Conservation (phyloP, 116 monocot genomes). For the Posidonia oceanica region DNA sequence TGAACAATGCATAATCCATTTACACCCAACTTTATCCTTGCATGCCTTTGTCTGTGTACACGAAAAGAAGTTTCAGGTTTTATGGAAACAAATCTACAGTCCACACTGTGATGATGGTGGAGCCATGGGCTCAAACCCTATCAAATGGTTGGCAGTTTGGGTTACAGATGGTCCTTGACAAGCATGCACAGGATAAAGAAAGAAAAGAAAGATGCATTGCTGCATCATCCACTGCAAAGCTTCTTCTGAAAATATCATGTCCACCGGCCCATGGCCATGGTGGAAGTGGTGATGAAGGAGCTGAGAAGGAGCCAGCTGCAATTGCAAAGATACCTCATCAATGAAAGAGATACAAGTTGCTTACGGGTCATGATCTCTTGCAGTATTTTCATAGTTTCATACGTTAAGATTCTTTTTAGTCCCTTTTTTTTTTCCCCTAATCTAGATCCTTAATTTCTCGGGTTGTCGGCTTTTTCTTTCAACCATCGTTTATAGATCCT, state of each 20-base stretch:
- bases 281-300: neutral
- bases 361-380: no score
- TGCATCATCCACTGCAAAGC: neutral
- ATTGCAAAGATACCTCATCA: neutral
- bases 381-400: no score
- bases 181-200: neutral
- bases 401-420: no score
- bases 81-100: neutral
- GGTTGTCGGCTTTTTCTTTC: no score
- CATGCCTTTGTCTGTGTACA: neutral
- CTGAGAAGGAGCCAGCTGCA: neutral
- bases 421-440: no score
- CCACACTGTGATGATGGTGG: neutral
- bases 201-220: no score
- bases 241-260: neutral
- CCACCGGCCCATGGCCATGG: neutral
- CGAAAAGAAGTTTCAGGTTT: neutral
- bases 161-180: neutral
- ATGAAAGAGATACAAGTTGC: neutral
- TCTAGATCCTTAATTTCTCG: no score
- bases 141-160: neutral
- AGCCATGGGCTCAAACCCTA: neutral
- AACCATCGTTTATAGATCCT: no score
- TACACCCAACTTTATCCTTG: neutral
- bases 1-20: neutral